These are phyloP conservation scores for Tinospora cordifolia DNA, from an alignment of 164 flowering plant genomes.

Conservation along the genomic window DNA sequence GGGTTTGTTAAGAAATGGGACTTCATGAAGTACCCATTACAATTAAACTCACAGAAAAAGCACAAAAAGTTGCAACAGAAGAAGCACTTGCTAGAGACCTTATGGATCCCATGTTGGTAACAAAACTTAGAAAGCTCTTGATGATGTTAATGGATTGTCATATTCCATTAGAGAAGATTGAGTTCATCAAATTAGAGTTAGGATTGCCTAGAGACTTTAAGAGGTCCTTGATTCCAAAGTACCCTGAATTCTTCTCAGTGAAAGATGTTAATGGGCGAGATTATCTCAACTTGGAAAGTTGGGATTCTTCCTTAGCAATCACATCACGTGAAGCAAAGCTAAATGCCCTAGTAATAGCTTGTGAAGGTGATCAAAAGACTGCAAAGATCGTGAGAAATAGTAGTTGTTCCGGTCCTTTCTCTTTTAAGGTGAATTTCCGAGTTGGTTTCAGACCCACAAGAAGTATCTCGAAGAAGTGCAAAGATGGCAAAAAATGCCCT, in stretches of 20 bases:
- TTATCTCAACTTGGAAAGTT: slow-evolving; percentile 62
- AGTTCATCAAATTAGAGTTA: slow-evolving; percentile 44
- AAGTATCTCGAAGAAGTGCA: slow-evolving; percentile 59
- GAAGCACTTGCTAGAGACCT: slow-evolving; percentile 37
- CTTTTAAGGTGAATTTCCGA: slow-evolving; percentile 56
- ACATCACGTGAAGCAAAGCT: slow-evolving; percentile 71
- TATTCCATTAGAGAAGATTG: slow-evolving; percentile 59
- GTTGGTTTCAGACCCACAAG: slow-evolving; percentile 72
- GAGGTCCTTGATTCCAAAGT: slow-evolving; percentile 52
- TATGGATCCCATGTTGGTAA: slow-evolving; percentile 85
- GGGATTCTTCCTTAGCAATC: slow-evolving; percentile 81
- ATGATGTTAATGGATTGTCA: slow-evolving; percentile 89
- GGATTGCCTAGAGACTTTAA: slow-evolving; percentile 69
- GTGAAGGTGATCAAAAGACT: slow-evolving; percentile 15
- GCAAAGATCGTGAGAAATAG: slow-evolving; percentile 59
- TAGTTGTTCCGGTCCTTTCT: slow-evolving; percentile 58
- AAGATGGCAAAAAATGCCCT: slow-evolving; percentile 86
- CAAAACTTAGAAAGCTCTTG: slow-evolving; percentile 70
- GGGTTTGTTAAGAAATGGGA: slow-evolving; percentile 92
- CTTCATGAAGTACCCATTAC: slow-evolving; percentile 57
- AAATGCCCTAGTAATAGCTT: slow-evolving; percentile 7
- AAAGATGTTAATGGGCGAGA: slow-evolving; percentile 47
- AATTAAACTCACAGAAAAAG: slow-evolving; percentile 59
- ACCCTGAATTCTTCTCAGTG: slow-evolving; percentile 59
- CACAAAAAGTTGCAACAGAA: slow-evolving; percentile 41